Conservation (phyloP, 2,329 filamentous ascomycete species). For the Decorospora gaudefroyi region DNA sequence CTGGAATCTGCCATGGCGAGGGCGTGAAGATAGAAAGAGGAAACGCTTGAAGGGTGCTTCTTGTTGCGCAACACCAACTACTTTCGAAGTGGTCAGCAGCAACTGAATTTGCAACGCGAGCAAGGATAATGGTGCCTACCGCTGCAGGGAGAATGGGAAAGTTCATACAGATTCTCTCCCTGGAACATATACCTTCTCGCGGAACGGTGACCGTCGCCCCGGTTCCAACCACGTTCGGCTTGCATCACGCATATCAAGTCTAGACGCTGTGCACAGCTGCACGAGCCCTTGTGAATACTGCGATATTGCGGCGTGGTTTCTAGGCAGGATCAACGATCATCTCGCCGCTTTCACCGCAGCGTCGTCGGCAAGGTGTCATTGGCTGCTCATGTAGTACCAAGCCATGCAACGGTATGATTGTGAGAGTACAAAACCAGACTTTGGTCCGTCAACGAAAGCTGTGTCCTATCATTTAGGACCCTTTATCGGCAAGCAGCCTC, state of each 20-base stretch:
- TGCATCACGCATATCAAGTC: too few species aligned
- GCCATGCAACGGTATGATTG: background rate
- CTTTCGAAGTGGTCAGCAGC: background rate
- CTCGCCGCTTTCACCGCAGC: background rate
- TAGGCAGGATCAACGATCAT: background rate
- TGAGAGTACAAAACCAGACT: too few species aligned
- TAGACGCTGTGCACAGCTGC: too few species aligned
- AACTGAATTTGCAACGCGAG: background rate
- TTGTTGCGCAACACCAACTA: background rate
- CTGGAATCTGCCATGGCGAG: conserved; percentile 7
- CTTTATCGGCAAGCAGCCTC: too few species aligned
- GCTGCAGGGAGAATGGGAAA: too few species aligned
- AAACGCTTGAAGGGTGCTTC: background rate
- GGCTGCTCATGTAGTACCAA: background rate
- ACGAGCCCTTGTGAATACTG: background rate
- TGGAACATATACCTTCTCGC: background rate
- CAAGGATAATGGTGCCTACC: background rate
- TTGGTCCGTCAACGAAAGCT: too few species aligned
- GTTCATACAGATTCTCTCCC: background rate
- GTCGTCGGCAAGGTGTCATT: background rate
- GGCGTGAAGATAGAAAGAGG: background rate
- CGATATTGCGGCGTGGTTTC: background rate
- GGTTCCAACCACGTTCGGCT: too few species aligned
- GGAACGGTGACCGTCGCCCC: background rate
- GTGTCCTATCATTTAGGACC: too few species aligned